These are phyloP conservation scores for Trichoderma virens DNA, from an alignment of 495 filamentous ascomycete species.

Conservation along the genomic window DNA sequence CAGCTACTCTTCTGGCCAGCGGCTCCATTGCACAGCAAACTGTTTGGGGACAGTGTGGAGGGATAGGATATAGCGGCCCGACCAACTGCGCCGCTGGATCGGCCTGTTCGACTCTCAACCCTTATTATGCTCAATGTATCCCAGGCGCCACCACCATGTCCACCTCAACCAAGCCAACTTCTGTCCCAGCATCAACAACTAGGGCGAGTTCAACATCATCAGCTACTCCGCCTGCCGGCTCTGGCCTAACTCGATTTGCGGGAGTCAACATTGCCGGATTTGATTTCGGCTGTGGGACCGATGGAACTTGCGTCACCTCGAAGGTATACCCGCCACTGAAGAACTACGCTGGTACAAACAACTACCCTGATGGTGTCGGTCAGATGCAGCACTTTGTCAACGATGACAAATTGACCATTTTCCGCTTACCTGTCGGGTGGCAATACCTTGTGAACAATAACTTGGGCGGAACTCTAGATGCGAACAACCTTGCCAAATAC, in stretches of 20 bases:
- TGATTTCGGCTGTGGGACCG: constrained; percentile 42
- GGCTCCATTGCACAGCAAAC: neutral
- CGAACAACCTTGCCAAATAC: constrained; percentile 38
- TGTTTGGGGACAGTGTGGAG: constrained; percentile 3
- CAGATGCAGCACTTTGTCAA: constrained; percentile 53
- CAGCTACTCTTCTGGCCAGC: neutral
- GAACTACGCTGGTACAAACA: constrained; percentile 16
- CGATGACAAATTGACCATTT: constrained; percentile 45
- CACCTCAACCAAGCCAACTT: neutral
- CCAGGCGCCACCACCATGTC: neutral
- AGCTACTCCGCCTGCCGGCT: neutral
- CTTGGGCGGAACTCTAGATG: constrained; percentile 40
- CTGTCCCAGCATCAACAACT: neutral
- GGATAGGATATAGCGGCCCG: neutral
- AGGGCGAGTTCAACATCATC: neutral
- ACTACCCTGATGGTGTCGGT: constrained; percentile 24
- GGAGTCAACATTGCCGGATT: constrained; percentile 37
- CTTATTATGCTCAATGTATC: constrained; percentile 3
- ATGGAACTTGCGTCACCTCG: constrained; percentile 26
- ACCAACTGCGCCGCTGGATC: neutral
- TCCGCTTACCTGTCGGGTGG: constrained; percentile 49
- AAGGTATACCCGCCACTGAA: constrained; percentile 22
- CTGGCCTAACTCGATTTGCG: constrained; percentile 9
- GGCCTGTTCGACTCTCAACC: neutral
- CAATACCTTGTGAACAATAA: constrained; percentile 47